Evolutionary conservation across 1,284 basidiomycete genomes (phyloP), one percentile per base, ranked within the genome.

Genomic region (Sanghuangporus weigelae): DNA sequence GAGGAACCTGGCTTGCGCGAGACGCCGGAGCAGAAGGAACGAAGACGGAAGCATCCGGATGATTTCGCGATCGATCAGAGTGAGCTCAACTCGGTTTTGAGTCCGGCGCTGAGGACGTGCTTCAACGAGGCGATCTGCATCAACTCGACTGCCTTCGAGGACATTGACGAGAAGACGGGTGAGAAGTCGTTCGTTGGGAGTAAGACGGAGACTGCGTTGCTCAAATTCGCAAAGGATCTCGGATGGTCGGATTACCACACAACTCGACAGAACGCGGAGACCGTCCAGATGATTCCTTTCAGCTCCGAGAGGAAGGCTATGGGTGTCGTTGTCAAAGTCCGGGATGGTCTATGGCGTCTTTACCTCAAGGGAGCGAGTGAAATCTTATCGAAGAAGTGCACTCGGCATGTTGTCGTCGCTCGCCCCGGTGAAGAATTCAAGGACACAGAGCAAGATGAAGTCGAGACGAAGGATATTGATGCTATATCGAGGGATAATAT

Each of bases 141-240:
- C 77, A 98, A 98, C 78, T 96, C 95, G 10, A 98, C 96, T 7
- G 96, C 96, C 12, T 99, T 98, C 75, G 91, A 96, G 76, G 93
- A 95, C 69, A 77, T 73, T 48, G 85, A 93, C 73, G 77, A 84
- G 26, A 85, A 86, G 51, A 84, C 82, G 7, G 85, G 84, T n/a
- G 78, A 86, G 67, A 69, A 76, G 42, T 78, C 84, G 23, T 97
- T 98, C 72, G 83, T 98, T 58, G 96, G 97, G 6, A 94, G 86
- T 79, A 98, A 99, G 84, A 98, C 96, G 7, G 96, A 99, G 79
- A 95, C 92, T 0, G 96, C 96, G 0, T 81, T 99, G 26, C 80
- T 99, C 23, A 84, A 87, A 68, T 94, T 98, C 70, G 92, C 93
- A n/a, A 89, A 92, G 78, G 86, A 93, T 59, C 85, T 93, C 55